These are phyloP conservation scores for Macrocystidia cucumis DNA, from an alignment of 1,284 basidiomycete genomes.

Conservation along the genomic window DNA sequence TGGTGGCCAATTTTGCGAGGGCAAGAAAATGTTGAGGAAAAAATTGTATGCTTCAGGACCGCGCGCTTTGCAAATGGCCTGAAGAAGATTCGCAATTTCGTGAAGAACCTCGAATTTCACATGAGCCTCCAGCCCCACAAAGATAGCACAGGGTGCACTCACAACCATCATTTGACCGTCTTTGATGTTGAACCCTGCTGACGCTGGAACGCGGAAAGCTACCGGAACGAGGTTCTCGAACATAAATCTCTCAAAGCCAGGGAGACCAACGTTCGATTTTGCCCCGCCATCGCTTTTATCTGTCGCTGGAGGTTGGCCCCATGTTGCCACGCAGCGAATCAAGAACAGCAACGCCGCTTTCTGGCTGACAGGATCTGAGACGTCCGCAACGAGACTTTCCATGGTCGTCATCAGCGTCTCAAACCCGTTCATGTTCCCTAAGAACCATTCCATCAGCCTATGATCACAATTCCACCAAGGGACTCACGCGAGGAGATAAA, in stretches of 20 bases:
- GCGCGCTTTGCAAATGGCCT: conserved; percentile 71
- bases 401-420: conserved; percentile 68
- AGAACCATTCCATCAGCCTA: conserved; percentile 1
- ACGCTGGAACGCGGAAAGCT: conserved; percentile 78
- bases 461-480: conserved; percentile 4
- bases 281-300: conserved; percentile 27
- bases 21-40: conserved; percentile 76
- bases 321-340: conserved; percentile 67
- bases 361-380: conserved; percentile 69
- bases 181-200: conserved; percentile 78
- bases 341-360: conserved; percentile 83
- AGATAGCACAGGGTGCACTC: conserved; percentile 2
- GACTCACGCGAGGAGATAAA: conserved; percentile 83
- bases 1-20: conserved; percentile 82
- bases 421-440: conserved; percentile 79
- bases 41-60: conserved; percentile 84
- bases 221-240: conserved; percentile 85
- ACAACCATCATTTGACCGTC: conserved; percentile 84
- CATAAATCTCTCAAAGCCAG: conserved; percentile 90
- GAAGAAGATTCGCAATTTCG: conserved; percentile 83
- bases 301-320: conserved; percentile 53
- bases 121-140: neutral
- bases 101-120: conserved; percentile 61
- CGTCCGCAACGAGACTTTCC: conserved; percentile 69
- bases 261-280: conserved; percentile 44